phyloP scores from a whole-genome alignment of 345 rosid species.

The Hypericum androsaemum region DNA sequence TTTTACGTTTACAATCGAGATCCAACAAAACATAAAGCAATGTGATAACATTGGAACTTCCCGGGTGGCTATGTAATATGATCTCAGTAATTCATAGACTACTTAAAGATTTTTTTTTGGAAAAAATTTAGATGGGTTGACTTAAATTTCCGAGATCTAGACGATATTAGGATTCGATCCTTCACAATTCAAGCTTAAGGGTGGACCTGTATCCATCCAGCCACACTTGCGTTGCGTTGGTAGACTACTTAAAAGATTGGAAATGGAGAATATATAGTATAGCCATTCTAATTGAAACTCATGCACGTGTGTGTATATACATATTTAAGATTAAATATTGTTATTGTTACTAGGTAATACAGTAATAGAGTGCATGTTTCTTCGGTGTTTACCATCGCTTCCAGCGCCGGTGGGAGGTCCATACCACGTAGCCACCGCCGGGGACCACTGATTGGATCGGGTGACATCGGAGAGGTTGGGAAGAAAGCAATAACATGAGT shows the following conservation, averaged over 20 bases:
- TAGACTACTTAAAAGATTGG: no score
- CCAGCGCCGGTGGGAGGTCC: constrained; percentile 45
- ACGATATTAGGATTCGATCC: no score
- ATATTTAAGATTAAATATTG: neutral
- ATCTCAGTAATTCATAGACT: no score
- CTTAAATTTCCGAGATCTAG: neutral
- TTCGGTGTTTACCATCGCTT: constrained; percentile 27
- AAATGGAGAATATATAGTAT: no score
- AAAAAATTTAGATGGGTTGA: no score
- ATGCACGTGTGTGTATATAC: neutral
- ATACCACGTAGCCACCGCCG: constrained; percentile 54
- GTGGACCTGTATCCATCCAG: no score
- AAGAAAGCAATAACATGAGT: constrained; percentile 24
- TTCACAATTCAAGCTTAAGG: no score
- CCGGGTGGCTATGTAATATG: no score
- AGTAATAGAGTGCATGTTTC: no score
- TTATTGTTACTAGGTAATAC: neutral
- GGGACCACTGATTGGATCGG: constrained; percentile 19
- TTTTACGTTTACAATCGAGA: neutral
- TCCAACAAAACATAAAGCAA: neutral
- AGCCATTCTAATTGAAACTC: neutral
- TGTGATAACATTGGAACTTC: no score
- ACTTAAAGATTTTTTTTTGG: no score
- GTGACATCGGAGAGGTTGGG: constrained; percentile 29
- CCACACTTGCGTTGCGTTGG: no score